Base-by-base conservation (phyloP, 257 asterid species). In the Ehretia macrophylla region DNA sequence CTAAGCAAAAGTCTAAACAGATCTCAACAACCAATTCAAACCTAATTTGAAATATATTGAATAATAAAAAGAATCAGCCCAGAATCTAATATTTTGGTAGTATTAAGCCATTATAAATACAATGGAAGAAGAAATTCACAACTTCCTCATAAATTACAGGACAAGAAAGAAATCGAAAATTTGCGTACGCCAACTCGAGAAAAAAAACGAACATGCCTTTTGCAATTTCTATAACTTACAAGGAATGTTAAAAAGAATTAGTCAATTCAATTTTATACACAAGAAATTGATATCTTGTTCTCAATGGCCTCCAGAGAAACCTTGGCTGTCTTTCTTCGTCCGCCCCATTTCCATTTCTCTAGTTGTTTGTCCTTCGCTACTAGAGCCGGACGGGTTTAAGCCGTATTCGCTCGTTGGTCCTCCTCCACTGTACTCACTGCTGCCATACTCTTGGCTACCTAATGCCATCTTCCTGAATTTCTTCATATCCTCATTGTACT, bases 401-500 rank as follows among this genome's bases (percentile, higher is more conserved):
- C 94, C 90, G 46, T 85, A 85, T 42, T 85, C 87, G 35, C 94
- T 80, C 0, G 94, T 80, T 0, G 95, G 88, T 39, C 13, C 46
- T 56, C 60, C 60, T 49, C 54, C 54, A 20, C 60, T 56, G 60
- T 56, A 56, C 22, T 56, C 60, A 22, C 72, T 88, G 78, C 81
- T 82, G 17, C 70, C 85, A 1, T 85, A 87, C 47, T 81, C 90
- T 68, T 66, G 79, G 68, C 88, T 88, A 17, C 60, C 81, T 4
- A 88, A 67, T 0, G 95, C 95, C 81, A 72, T 74, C 81, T 84
- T 82, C 75, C 90, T 72, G 73, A 82, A 77, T 68, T 81, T 85
- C 64, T 61, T 81, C 93, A 85, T 84, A 83, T 92, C 95, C 64
- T 84, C 90, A 0, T 84, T 86, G 72, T 88, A 80, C 40, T 82